Evolutionary conservation across 2,329 filamentous ascomycete genomes (phyloP), one percentile per base, ranked within the genome.

Genomic region (Aureobasidium zeae): DNA sequence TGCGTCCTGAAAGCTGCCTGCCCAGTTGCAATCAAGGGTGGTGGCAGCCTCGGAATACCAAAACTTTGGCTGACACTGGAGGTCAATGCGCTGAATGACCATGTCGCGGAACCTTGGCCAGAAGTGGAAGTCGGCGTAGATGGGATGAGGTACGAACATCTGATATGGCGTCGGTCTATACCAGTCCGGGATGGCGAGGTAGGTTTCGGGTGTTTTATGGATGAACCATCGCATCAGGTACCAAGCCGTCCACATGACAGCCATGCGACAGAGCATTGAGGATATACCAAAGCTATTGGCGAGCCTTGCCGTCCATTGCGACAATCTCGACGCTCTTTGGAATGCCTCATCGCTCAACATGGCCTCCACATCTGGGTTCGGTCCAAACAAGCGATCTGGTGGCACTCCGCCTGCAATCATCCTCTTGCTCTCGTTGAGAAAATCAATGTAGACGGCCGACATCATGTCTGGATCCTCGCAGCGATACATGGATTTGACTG

Each of bases 161-260:
- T 91, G 85, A 2, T 70, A 70, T 1, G 74, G 70, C 2, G 72
- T 66, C 1, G 86, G 85, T 0, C 71, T 72, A 31, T 80, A 65
- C 76, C 82, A 91, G 3, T 76, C 68, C 0, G 86, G 85, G 8
- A 93, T 65, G 2, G 80, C 73, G 19, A 83, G 76, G 59, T 83
- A 86, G 62, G 86, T 91, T 53, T 86, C 82, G 46, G 72, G 71
- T 0, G 83, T 84, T 0, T 85, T 83, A 13, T 75, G 74, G 43
- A 91, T 80, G 58, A 86, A 79, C 83, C 85, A 93, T 28, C 61
- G 60, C 82, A 89, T 87, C 51, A 86, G 59, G 5, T 26, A 19
- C 44, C 44, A 46, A 3, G 26, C 21, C 4, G 35, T 25, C 21
- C 25, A 41, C 36, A 46, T 42, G 9, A 37, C 9, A 12, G 36